Evolutionary conservation across 2,329 filamentous ascomycete genomes (phyloP), one percentile per base, ranked within the genome.

Genomic region (Beauveria sp.): DNA sequence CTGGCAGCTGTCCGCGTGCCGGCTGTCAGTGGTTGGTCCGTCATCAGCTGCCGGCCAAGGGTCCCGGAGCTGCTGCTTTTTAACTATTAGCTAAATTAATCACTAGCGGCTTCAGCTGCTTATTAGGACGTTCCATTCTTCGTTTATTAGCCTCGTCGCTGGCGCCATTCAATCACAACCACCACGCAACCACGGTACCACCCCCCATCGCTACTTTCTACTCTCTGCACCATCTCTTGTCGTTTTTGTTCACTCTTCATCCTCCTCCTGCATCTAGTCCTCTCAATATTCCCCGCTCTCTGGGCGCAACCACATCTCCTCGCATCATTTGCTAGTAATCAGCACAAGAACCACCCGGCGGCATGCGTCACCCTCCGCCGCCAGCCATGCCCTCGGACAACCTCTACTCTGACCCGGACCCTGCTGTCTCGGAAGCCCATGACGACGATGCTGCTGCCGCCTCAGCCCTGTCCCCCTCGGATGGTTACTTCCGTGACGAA

Each of bases 401-500:
- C 44, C 51, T 66, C 54, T 66, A 63, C 55, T 65, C 63, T 61
- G 65, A 68, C 46, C 65, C 66, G 44, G 69, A 71, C 59, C 62
- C 61, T 58, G 66, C 34, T 37, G 34, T 37, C 34, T 37, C 34
- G 34, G 34, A 37, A 37, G 34, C 14, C 58, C 61, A 62, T 26
- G 55, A 62, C 51, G 63, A 46, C 22, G 63, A 63, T 30, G 44
- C 40, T 22, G 28, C 50, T 22, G 43, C 40, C 50, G 50, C 50
- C 9, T 60, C 58, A 55, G 70, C 72, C 46, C 70, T 80, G 61
- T 82, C 79, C 34, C 80, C 80, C 44, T 76, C 78, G n/a, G 78
- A 83, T 63, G 80, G 79, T 41, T 81, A 80, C 74, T 82, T 82
- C 67, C 73, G 74, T 66, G 71, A 52, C 12, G 73, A 72, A 61